These are phyloP conservation scores for Zea mays DNA, from an alignment of 176 grass and related monocot species.

Conservation along the genomic window DNA sequence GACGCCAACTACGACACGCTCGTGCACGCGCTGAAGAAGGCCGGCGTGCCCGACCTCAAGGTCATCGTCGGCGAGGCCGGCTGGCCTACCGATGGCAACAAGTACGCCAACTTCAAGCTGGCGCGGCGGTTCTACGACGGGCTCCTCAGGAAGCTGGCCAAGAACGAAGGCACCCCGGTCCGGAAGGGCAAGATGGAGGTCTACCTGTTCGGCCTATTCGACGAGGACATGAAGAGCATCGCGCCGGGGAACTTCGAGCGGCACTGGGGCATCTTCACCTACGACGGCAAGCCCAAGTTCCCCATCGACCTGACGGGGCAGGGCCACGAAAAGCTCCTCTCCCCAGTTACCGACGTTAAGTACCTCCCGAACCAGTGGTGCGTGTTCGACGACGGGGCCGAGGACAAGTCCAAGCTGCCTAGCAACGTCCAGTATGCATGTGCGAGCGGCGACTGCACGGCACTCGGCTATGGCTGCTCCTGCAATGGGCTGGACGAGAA, in stretches of 20 bases:
- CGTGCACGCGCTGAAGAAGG: conserved; percentile 67
- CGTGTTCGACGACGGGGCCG: conserved; percentile 57
- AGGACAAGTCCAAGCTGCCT: conserved; percentile 35
- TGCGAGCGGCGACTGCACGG: conserved; percentile 74
- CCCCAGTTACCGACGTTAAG: conserved; percentile 42
- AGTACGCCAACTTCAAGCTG: conserved; percentile 42
- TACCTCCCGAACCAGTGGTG: conserved; percentile 74
- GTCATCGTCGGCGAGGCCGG: conserved; percentile 77
- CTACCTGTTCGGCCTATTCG: conserved; percentile 81
- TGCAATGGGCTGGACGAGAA: conserved; percentile 59
- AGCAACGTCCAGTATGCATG: conserved; percentile 67
- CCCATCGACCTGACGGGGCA: conserved; percentile 64
- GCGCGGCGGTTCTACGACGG: conserved; percentile 70
- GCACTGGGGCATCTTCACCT: conserved; percentile 83
- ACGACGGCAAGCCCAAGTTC: conserved; percentile 90
- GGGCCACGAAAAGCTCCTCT: conserved; percentile 49
- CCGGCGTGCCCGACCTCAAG: conserved; percentile 62
- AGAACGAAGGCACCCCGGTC: conserved; percentile 63
- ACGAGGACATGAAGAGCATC: conserved; percentile 87
- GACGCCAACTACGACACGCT: conserved; percentile 93
- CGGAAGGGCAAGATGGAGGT: conserved; percentile 60
- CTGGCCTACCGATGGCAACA: conserved; percentile 89
- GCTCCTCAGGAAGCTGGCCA: conserved; percentile 57
- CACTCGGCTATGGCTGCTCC: conserved; percentile 54
- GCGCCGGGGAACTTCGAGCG: conserved; percentile 68